Conservation (phyloP, 768 basidiomycete genomes). For the Asterophora lycoperdoides region DNA sequence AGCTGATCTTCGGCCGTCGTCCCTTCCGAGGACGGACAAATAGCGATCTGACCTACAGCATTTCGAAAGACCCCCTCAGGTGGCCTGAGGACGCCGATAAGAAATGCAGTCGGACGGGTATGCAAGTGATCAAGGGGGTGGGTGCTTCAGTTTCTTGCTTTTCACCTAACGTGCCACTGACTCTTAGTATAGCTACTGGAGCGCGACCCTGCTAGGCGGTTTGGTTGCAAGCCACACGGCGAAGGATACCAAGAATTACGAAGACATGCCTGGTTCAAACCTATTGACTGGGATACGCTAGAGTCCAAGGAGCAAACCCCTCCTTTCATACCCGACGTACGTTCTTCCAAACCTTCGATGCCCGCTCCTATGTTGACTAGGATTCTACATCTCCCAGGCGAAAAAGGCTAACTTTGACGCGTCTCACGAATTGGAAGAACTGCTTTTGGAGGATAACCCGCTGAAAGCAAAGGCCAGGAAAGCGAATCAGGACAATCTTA, state of each 20-base stretch:
- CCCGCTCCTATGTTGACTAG: background rate
- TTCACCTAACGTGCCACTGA: constrained; percentile 5
- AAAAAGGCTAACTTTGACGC: constrained; percentile 99
- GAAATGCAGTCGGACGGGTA: constrained; percentile 71
- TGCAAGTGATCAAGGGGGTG: constrained; percentile 81
- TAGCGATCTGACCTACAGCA: constrained; percentile 87
- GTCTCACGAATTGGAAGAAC: constrained; percentile 95
- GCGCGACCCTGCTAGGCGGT: constrained; percentile 72
- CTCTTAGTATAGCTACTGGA: constrained; percentile 65
- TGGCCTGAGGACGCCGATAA: constrained; percentile 89
- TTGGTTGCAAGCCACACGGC: constrained; percentile 77
- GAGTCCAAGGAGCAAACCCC: constrained; percentile 71
- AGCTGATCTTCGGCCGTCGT: constrained; percentile 85
- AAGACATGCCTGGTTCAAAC: constrained; percentile 79
- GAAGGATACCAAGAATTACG: constrained; percentile 80
- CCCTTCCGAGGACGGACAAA: constrained; percentile 95
- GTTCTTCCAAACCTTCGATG: constrained; percentile 21
- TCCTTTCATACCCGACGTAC: constrained; percentile 87
- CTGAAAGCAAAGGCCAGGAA: constrained; percentile 93
- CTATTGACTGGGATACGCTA: constrained; percentile 87
- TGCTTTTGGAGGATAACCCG: constrained; percentile 94
- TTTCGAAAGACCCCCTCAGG: constrained; percentile 78
- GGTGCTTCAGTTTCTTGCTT: constrained; percentile 44
- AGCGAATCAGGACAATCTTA: constrained; percentile 83
- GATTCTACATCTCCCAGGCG: constrained; percentile 45